Evolutionary conservation across 2,329 filamentous ascomycete genomes (phyloP).

Genomic region (Arthrocladium fulminans): DNA sequence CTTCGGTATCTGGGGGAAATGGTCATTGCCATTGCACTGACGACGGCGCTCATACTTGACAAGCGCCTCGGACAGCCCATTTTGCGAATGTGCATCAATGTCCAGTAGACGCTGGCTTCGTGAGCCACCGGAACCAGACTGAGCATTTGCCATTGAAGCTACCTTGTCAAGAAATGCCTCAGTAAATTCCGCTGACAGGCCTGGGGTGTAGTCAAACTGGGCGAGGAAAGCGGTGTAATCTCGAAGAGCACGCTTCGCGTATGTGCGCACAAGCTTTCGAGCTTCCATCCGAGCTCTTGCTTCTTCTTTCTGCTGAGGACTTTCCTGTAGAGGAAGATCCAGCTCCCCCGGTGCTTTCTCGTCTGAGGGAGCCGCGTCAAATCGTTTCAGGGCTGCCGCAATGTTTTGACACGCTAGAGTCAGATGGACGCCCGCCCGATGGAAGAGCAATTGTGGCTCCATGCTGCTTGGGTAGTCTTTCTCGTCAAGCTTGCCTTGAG

Average conservation of each 20-base stretch:
- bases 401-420: constrained; percentile 61
- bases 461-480: constrained; percentile 65
- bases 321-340: constrained; percentile 31
- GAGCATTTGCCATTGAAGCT: constrained; percentile 45
- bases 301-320: constrained; percentile 32
- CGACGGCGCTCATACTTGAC: constrained; percentile 14
- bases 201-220: constrained; percentile 69
- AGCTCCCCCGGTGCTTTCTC: constrained; percentile 19
- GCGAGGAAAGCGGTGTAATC: constrained; percentile 67
- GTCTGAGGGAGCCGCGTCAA: constrained; percentile 9
- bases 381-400: constrained; percentile 40
- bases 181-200: constrained; percentile 49
- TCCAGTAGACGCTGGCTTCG: constrained; percentile 18
- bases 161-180: constrained; percentile 49
- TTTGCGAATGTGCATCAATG: constrained; percentile 25
- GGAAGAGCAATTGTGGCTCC: constrained; percentile 66
- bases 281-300: constrained; percentile 42
- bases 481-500: constrained; percentile 44
- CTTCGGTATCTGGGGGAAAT: constrained; percentile 14
- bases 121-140: constrained; percentile 27
- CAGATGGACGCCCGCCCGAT: constrained; percentile 64
- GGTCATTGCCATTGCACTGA: constrained; percentile 3
- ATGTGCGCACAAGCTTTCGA: constrained; percentile 60
- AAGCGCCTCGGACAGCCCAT: constrained; percentile 16
- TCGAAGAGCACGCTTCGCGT: constrained; percentile 65